A percentile compares a stretch with the other conserved stretches of the same genome.
Evolutionary conservation across 164 flowering plant genomes (phyloP).

Genomic region (Chloranthus sessilifolius): DNA sequence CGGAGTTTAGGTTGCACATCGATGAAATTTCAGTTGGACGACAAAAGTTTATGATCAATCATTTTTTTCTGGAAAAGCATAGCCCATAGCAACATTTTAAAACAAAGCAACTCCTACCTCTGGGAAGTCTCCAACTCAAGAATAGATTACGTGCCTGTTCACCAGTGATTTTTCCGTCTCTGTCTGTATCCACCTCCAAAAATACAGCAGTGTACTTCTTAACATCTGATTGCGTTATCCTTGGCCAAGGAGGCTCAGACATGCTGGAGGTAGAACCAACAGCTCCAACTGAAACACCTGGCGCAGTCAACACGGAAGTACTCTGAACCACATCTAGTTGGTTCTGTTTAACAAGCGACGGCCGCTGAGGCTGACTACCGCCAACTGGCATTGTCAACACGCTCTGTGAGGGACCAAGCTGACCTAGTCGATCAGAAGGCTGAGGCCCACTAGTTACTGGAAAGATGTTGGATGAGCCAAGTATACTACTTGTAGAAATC

Average conservation of each 20-base stretch:
- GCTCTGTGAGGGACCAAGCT: too few species aligned
- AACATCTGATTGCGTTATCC: conserved; percentile 68
- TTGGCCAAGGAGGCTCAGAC: conserved; percentile 72
- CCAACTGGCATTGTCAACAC: conserved; percentile 38
- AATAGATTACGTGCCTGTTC: conserved; percentile 81
- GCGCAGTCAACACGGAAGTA: conserved; percentile 26
- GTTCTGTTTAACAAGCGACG: conserved; percentile 34
- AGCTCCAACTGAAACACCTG: conserved; percentile 40
- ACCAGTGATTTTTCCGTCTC: conserved; percentile 90
- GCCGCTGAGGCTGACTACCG: conserved; percentile 35
- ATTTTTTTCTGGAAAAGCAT: too few species aligned
- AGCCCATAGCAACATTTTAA: too few species aligned
- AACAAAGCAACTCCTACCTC: conserved; percentile 72
- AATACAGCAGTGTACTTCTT: conserved; percentile 82
- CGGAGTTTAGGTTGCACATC: too few species aligned
- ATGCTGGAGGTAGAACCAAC: conserved; percentile 36
- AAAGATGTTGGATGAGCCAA: conserved; percentile 35
- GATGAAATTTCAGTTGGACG: too few species aligned
- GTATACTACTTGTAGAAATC: conserved; percentile 29
- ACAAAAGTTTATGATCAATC: too few species aligned
- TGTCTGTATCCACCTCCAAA: conserved; percentile 76
- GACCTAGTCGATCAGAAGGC: too few species aligned
- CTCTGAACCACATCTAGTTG: conserved; percentile 50
- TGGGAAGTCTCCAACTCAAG: conserved; percentile 86
- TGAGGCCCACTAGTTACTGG: conserved; percentile 41